These are phyloP conservation scores for Heliosperma pusillum DNA, from an alignment of 148 eudicot species.

Conservation along the genomic window DNA sequence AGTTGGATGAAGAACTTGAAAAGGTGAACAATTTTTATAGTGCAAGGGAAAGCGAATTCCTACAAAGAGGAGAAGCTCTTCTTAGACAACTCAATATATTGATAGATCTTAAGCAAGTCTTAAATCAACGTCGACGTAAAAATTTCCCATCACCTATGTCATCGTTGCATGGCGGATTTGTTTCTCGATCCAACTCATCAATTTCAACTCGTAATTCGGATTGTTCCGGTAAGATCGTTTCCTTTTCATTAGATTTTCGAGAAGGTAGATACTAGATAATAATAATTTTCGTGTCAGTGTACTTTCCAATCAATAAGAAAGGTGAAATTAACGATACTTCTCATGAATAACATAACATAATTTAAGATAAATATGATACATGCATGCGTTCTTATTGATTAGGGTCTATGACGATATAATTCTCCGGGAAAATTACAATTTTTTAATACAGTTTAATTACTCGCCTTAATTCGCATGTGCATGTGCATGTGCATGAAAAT, in stretches of 20 bases:
- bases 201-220: constrained; percentile 49
- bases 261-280: too few species aligned
- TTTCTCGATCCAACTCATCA: constrained; percentile 45
- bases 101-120: constrained; percentile 51
- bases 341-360: too few species aligned
- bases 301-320: too few species aligned
- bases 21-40: constrained; percentile 80
- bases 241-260: not conserved
- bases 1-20: constrained; percentile 71
- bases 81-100: constrained; percentile 34
- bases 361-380: too few species aligned
- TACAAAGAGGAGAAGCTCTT: constrained; percentile 58
- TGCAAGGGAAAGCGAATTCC: constrained; percentile 56
- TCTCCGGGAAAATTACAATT: too few species aligned
- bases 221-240: constrained; percentile 40
- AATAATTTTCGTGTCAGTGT: too few species aligned
- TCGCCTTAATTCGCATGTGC: too few species aligned
- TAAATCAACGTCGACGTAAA: constrained; percentile 48
- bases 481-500: too few species aligned
- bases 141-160: constrained; percentile 22
- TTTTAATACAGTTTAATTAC: too few species aligned
- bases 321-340: too few species aligned
- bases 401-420: too few species aligned
- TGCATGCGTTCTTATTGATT: too few species aligned
- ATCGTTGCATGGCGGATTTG: constrained; percentile 32